Conservation (phyloP, 192 early-diverging fungal species). For the Chytriomyces sp. region DNA sequence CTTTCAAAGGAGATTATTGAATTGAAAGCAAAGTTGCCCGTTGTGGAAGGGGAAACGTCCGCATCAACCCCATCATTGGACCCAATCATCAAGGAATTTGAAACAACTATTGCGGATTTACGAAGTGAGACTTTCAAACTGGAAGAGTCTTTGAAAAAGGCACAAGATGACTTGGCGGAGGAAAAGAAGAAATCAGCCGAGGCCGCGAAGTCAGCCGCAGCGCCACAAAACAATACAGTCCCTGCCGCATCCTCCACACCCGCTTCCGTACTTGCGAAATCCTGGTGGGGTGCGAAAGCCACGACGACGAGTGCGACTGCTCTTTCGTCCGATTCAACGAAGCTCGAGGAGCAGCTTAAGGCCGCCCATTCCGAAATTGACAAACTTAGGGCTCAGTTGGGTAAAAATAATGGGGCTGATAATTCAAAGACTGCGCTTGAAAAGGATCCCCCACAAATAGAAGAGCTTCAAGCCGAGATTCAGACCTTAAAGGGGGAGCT, state of each 20-base stretch:
- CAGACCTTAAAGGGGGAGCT: too few species aligned
- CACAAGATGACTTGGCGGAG: conserved; percentile 46
- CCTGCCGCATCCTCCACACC: not conserved
- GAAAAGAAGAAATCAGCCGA: conserved; percentile 31
- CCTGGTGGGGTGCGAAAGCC: conserved; percentile 36
- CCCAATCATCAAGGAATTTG: conserved; percentile 19
- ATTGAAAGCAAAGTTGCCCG: conserved; percentile 7
- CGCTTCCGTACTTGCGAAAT: conserved; percentile 38
- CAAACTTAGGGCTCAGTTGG: conserved; percentile 13
- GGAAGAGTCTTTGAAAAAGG: conserved; percentile 32
- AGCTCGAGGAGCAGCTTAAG: conserved; percentile 25
- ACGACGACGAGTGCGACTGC: not conserved
- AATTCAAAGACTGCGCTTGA: too few species aligned
- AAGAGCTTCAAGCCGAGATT: too few species aligned
- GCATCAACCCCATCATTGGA: not conserved
- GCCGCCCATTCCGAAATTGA: conserved; percentile 24
- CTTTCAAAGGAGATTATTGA: conserved; percentile 25
- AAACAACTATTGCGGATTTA: conserved; percentile 29
- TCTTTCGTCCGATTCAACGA: not conserved
- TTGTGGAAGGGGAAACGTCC: not conserved
- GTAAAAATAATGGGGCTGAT: too few species aligned
- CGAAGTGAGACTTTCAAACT: conserved; percentile 9
- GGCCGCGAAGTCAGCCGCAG: not conserved
- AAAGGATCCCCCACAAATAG: too few species aligned
- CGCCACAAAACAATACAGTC: not conserved